Evolutionary conservation across 805 yeast genomes (phyloP).

Genomic region (Cephaloascus albidus): DNA sequence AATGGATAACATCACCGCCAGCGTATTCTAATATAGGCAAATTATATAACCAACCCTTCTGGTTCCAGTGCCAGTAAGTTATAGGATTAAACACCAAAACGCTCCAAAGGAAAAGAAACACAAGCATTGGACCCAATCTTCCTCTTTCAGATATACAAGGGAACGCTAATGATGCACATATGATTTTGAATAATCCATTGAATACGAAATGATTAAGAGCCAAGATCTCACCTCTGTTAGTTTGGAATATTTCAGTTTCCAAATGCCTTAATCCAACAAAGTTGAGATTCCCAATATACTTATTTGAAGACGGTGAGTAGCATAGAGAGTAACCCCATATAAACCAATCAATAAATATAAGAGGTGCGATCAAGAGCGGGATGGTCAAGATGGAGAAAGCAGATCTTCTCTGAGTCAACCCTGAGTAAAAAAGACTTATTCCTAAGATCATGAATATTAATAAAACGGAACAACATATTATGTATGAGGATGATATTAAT

Average conservation of each 20-base stretch:
- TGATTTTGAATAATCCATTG: slow-evolving; percentile 26
- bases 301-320: slow-evolving; percentile 21
- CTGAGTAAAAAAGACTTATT: slow-evolving; percentile 28
- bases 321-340: slow-evolving; percentile 35
- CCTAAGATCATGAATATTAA: slow-evolving; percentile 24
- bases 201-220: slow-evolving; percentile 26
- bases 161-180: slow-evolving; percentile 29
- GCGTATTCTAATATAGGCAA: slow-evolving; percentile 34
- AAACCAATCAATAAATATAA: slow-evolving; percentile 29
- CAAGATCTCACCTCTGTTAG: slow-evolving; percentile 28
- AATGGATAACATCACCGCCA: slow-evolving; percentile 34
- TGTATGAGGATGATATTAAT: not conserved
- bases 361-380: slow-evolving; percentile 20
- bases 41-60: slow-evolving; percentile 27
- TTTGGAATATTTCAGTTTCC: slow-evolving; percentile 2
- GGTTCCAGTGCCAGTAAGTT: slow-evolving; percentile 36
- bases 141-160: slow-evolving; percentile 37
- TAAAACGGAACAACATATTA: slow-evolving; percentile 15
- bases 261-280: slow-evolving; percentile 15
- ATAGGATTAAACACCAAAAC: slow-evolving; percentile 30
- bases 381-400: slow-evolving; percentile 28
- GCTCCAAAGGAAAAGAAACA: slow-evolving; percentile 29
- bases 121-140: slow-evolving; percentile 27
- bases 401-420: slow-evolving; percentile 31
- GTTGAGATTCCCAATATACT: slow-evolving; percentile 22